phyloP scores from a whole-genome alignment of 495 filamentous ascomycete species.

The Talaromyces wortmannii region DNA sequence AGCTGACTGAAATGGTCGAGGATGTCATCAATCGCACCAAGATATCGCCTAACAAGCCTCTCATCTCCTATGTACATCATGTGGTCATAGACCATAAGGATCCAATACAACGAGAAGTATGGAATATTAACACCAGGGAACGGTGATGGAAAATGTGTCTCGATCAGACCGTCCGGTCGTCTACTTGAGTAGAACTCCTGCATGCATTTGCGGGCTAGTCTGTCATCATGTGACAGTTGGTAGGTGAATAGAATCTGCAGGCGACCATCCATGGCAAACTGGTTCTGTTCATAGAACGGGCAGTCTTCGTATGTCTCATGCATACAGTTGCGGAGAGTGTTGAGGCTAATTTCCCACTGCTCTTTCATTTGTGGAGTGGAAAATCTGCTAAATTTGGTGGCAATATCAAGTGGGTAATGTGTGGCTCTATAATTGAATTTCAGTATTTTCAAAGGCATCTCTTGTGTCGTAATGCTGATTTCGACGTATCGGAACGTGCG shows the following conservation, averaged over 20 bases:
- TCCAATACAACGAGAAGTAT: conserved; percentile 18
- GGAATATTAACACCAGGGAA: conserved; percentile 14
- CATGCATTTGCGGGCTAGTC: conserved; percentile 16
- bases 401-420: conserved; percentile 13
- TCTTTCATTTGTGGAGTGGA: conserved; percentile 4
- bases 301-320: conserved; percentile 25
- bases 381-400: conserved; percentile 8
- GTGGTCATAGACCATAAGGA: conserved; percentile 17
- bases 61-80: conserved; percentile 13
- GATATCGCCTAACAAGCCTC: conserved; percentile 8
- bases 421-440: too few relatives aligned
- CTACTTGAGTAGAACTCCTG: conserved; percentile 18
- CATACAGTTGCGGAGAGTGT: conserved; percentile 17
- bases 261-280: conserved; percentile 18
- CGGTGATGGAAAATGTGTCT: conserved; percentile 16
- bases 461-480: conserved; percentile 6
- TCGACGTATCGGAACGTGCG: conserved; percentile 21
- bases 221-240: conserved; percentile 17
- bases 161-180: conserved; percentile 14
- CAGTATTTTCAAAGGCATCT: not conserved
- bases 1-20: conserved; percentile 14
- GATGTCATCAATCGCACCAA: conserved; percentile 15
- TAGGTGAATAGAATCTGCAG: conserved; percentile 19
- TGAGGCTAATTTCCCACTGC: conserved; percentile 18
- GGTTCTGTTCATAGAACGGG: conserved; percentile 25